Base-by-base conservation (phyloP, 371 early-diverging fungal genomes). In the Mucor racemosus region DNA sequence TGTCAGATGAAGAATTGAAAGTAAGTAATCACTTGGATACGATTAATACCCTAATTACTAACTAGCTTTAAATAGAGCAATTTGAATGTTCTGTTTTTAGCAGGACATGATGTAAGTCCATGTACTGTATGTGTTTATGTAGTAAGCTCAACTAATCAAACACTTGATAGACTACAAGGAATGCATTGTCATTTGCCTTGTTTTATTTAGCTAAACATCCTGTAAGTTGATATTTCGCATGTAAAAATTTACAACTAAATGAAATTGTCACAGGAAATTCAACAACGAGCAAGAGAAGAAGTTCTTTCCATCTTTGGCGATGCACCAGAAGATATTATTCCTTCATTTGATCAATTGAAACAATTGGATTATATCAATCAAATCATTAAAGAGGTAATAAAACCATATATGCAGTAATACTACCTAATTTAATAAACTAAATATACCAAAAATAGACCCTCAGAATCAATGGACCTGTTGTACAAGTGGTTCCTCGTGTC, bases 361-460 rank as follows among this genome's bases (percentile, higher is more conserved):
- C 62, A 81, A 41, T 67, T 88, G 60, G 66, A 68, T n/a, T 84
- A 85, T 59, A 40, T 82, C 15, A 78, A 82, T 60, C 69, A 69
- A 60, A 71, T 83, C 35, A 76, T 84, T 46, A 71, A 71, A 67
- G 72, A 71, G 48, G 17, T 19, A 56, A 15, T 17, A 2, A 7
- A 26, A 13, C 14, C 13, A 26, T 5, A 21, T 50, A 21, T 26
- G 14, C 9, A 4, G 8, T 13, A 48, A 4, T 17, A 15, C 26
- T n/a, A n/a, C n/a, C n/a, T n/a, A n/a, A n/a, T 19, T 48, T 4
- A 8, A 48, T 21, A 4, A 11, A 48, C 36, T 36, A 36, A 36
- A 9, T 36, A 9, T 36, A 6, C 6, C 6, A 36, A 36, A 36
- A 36, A 6, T 34, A 71, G 71, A 58, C 71, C 3, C 21, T 72